Evolutionary conservation across 345 rosid species (phyloP).

Genomic region (Syzygium oleosum): DNA sequence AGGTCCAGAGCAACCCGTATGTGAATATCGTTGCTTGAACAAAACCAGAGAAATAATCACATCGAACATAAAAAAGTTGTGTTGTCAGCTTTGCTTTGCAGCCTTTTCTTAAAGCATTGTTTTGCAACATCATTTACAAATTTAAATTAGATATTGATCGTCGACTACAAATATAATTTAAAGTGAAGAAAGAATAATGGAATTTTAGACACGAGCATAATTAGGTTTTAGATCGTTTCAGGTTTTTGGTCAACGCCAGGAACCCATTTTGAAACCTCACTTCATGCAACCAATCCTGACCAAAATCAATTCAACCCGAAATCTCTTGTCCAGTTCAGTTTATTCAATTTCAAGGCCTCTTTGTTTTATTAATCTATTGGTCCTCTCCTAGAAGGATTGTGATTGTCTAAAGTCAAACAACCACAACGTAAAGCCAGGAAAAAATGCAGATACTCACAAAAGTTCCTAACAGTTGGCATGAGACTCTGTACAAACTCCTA

Average conservation of each 20-base stretch:
- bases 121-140: background rate
- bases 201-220: background rate
- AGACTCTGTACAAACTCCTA: constrained; percentile 42
- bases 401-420: background rate
- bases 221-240: background rate
- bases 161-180: background rate
- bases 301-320: background rate
- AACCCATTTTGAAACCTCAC: background rate
- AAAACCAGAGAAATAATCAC: background rate
- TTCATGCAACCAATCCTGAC: background rate
- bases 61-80: background rate
- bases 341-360: background rate
- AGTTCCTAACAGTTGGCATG: constrained; percentile 53
- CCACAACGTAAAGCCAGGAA: background rate
- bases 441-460: constrained; percentile 45
- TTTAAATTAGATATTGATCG: background rate
- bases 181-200: background rate
- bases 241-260: background rate
- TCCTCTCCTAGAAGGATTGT: background rate
- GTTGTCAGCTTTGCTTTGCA: background rate
- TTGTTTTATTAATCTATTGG: background rate
- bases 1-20: background rate
- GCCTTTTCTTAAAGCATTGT: background rate
- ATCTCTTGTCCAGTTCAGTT: background rate
- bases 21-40: background rate